These are phyloP conservation scores for Penicillium fimorum DNA, from an alignment of 495 filamentous ascomycete genomes.

Conservation along the genomic window DNA sequence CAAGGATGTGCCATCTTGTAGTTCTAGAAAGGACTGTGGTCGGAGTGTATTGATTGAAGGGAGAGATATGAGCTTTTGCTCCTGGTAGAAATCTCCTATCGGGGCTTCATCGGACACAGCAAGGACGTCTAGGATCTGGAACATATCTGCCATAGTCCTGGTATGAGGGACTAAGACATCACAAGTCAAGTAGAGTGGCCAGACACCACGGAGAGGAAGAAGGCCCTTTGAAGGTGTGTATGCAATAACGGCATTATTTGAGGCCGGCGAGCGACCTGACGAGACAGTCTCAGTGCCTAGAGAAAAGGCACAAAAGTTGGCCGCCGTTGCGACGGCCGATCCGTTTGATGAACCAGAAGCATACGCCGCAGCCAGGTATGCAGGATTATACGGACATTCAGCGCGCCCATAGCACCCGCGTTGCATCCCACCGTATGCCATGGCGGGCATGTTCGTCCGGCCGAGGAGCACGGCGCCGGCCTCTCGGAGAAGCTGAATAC, in stretches of 20 bases:
- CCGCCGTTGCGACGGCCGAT: constrained; percentile 37
- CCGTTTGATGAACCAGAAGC: constrained; percentile 41
- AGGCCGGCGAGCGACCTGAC: constrained; percentile 39
- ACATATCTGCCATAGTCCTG: constrained; percentile 32
- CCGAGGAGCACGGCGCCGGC: constrained; percentile 67
- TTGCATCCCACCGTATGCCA: constrained; percentile 44
- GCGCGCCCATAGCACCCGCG: constrained; percentile 38
- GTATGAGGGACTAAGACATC: constrained; percentile 40
- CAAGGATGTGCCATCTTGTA: constrained; percentile 22
- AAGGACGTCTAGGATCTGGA: constrained; percentile 33
- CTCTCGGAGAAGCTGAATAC: constrained; percentile 56
- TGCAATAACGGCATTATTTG: constrained; percentile 38
- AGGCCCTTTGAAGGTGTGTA: constrained; percentile 40
- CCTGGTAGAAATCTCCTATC: constrained; percentile 36
- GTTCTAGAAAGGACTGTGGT: constrained; percentile 22
- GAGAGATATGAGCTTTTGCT: constrained; percentile 28
- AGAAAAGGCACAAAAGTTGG: constrained; percentile 39
- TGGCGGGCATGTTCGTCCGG: constrained; percentile 42
- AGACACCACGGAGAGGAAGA: constrained; percentile 36
- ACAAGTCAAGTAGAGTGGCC: constrained; percentile 38
- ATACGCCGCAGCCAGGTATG: constrained; percentile 36
- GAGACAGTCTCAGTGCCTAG: constrained; percentile 41
- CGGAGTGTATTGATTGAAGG: constrained; percentile 28
- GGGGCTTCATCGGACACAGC: constrained; percentile 27
- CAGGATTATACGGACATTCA: constrained; percentile 35